These are phyloP conservation scores for Yarrowia osloensis DNA, from an alignment of 805 yeast species.

Conservation along the genomic window DNA sequence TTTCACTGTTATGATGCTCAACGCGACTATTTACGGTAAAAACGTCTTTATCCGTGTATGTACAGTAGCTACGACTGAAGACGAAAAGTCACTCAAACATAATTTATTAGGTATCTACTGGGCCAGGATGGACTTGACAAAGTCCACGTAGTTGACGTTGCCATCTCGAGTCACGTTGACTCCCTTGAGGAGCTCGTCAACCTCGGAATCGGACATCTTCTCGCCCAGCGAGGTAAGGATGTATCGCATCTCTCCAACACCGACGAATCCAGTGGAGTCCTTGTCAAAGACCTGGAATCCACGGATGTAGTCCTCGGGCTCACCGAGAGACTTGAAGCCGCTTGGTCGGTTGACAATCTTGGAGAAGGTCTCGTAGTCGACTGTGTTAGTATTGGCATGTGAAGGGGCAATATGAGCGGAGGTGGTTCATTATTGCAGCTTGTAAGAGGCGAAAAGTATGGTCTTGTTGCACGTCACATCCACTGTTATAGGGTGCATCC, in stretches of 20 bases:
- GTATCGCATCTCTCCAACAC: slow-evolving; percentile 95
- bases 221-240: slow-evolving; percentile 96
- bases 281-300: slow-evolving; percentile 98
- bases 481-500: no score
- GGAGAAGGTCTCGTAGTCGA: slow-evolving; percentile 76
- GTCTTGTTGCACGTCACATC: no score
- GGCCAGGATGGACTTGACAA: slow-evolving; percentile 89
- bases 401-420: no score
- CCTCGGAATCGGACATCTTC: slow-evolving; percentile 84
- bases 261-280: slow-evolving; percentile 91
- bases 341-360: slow-evolving; percentile 80
- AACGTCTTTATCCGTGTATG: no score
- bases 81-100: slow-evolving; percentile 27
- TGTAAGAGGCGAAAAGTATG: no score
- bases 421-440: no score
- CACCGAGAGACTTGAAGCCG: slow-evolving; percentile 84
- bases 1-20: background rate
- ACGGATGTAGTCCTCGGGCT: slow-evolving; percentile 89
- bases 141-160: slow-evolving; percentile 87
- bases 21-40: no score
- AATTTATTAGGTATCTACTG: slow-evolving; percentile 51
- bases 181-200: slow-evolving; percentile 93
- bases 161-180: slow-evolving; percentile 92
- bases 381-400: slow-evolving; percentile 42
- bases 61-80: no score